Percentiles rank a stretch among this genome's conserved stretches.
These are phyloP conservation scores for Pelomyxa schiedti DNA, from an alignment of 78 protist genomes.

Conservation along the genomic window DNA sequence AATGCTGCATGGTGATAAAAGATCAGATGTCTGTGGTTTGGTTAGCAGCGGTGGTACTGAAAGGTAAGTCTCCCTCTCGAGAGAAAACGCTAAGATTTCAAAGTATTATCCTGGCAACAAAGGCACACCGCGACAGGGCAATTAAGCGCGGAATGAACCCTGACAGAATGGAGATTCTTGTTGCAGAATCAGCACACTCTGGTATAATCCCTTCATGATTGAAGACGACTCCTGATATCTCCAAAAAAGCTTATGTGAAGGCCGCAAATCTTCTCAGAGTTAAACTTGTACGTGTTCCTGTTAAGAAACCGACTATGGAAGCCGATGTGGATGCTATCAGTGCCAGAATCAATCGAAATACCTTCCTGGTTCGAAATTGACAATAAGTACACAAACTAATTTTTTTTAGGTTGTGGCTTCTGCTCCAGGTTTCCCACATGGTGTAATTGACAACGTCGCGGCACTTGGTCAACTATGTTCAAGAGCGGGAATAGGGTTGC, in stretches of 20 bases:
- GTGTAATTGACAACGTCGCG: slow-evolving; percentile 63
- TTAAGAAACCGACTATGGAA: not conserved
- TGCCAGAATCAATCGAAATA: slow-evolving; percentile 26
- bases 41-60: slow-evolving; percentile 31
- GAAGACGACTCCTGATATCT: not conserved
- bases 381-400: no score
- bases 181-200: not conserved
- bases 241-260: not conserved
- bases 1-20: slow-evolving; percentile 44
- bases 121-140: slow-evolving; percentile 38
- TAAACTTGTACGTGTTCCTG: slow-evolving; percentile 18
- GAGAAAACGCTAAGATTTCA: not conserved
- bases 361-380: slow-evolving; percentile 20
- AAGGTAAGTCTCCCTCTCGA: not conserved
- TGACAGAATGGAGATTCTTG: slow-evolving; percentile 4
- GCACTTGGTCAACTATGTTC: slow-evolving; percentile 41
- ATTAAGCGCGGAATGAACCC: slow-evolving; percentile 13
- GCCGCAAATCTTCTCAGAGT: slow-evolving; percentile 28
- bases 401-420: slow-evolving; percentile 43
- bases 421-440: slow-evolving; percentile 71
- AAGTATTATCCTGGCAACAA: slow-evolving; percentile 41
- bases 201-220: no score
- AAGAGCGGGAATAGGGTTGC: slow-evolving; percentile 50
- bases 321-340: slow-evolving; percentile 16
- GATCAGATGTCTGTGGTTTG: slow-evolving; percentile 46